Evolutionary conservation across 139 green algal species (phyloP).

Genomic region (Volvox reticuliferus): DNA sequence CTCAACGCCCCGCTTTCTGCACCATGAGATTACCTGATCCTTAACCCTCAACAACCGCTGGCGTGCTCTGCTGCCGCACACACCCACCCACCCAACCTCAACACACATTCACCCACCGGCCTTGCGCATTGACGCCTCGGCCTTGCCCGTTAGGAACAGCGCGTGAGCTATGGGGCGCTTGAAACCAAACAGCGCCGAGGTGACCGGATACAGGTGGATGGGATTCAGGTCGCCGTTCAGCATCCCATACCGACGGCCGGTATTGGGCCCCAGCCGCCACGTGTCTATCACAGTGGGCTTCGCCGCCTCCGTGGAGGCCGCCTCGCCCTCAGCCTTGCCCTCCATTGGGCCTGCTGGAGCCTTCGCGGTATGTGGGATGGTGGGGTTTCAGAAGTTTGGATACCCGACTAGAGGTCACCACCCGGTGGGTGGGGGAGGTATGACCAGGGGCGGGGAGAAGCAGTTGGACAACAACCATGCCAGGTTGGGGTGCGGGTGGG

Average conservation of each 20-base stretch:
- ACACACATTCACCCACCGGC: constrained; percentile 43
- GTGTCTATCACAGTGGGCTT: constrained; percentile 41
- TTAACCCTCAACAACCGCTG: too few species aligned
- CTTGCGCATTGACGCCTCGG: constrained; percentile 58
- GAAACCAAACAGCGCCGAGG: constrained; percentile 70
- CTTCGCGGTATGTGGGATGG: not conserved
- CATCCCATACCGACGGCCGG: constrained; percentile 61
- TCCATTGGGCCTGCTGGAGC: not conserved
- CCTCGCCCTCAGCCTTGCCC: not conserved
- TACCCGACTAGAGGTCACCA: too few species aligned
- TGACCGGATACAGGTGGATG: constrained; percentile 63
- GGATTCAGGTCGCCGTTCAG: constrained; percentile 73
- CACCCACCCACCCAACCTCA: constrained; percentile 37
- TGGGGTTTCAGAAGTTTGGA: too few species aligned
- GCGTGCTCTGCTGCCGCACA: not conserved
- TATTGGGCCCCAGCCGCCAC: constrained; percentile 51
- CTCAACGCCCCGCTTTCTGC: too few species aligned
- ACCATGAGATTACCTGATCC: too few species aligned
- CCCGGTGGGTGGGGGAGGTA: too few species aligned
- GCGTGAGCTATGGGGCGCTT: constrained; percentile 74
- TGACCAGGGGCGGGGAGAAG: too few species aligned
- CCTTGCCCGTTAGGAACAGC: constrained; percentile 64
- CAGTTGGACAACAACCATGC: too few species aligned
- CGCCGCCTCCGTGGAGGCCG: not conserved
- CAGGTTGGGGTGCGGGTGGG: too few species aligned